Conservation (phyloP, 441 rosid species). For the Gossypium armourianum region DNA sequence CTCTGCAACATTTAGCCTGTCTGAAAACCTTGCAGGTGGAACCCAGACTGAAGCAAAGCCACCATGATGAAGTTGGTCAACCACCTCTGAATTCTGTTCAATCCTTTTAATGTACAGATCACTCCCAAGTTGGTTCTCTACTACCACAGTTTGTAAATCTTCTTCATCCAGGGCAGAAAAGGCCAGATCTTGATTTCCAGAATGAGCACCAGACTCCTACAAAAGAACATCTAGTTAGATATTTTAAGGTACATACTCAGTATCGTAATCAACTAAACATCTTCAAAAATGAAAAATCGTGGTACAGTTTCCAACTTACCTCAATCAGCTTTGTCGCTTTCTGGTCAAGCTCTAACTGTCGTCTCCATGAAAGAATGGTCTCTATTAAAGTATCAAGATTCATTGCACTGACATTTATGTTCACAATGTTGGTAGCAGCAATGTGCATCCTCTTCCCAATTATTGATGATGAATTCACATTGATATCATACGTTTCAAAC, state of each 20-base stretch:
- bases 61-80: constrained; percentile 50
- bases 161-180: constrained; percentile 94
- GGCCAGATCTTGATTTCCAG: constrained; percentile 40
- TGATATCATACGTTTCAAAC: constrained; percentile 81
- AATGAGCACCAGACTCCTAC: constrained; percentile 50
- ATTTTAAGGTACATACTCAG: constrained; percentile 2
- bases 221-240: constrained; percentile 20
- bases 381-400: constrained; percentile 74
- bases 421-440: constrained; percentile 74
- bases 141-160: constrained; percentile 70
- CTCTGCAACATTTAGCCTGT: constrained; percentile 70
- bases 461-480: constrained; percentile 42
- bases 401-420: constrained; percentile 79
- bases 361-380: constrained; percentile 82
- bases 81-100: constrained; percentile 48
- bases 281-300: neutral
- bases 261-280: neutral
- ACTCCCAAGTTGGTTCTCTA: constrained; percentile 84
- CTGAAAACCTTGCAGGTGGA: constrained; percentile 92
- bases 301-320: constrained; percentile 30
- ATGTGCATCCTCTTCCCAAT: constrained; percentile 74
- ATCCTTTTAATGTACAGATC: constrained; percentile 69
- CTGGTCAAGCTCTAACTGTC: constrained; percentile 77
- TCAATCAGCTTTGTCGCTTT: constrained; percentile 65
- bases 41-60: constrained; percentile 59